phyloP scores from a whole-genome alignment of 805 yeast genomes.

The Candida rishiriensis region DNA sequence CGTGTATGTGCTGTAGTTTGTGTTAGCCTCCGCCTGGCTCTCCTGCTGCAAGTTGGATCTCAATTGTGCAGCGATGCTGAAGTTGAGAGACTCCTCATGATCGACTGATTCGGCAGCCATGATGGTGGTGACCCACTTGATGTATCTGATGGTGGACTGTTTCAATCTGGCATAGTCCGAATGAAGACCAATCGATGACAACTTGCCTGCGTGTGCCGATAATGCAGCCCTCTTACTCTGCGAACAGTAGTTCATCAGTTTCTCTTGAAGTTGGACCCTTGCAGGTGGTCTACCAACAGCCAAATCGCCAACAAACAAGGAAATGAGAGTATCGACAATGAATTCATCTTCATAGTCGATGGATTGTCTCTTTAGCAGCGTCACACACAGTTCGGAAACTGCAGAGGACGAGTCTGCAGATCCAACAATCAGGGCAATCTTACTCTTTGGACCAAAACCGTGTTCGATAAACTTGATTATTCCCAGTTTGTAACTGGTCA shows the following conservation, averaged over 20 bases:
- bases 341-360: constrained; percentile 48
- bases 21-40: constrained; percentile 31
- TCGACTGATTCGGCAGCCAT: constrained; percentile 11
- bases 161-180: constrained; percentile 50
- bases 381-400: constrained; percentile 51
- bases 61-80: constrained; percentile 47
- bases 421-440: constrained; percentile 51
- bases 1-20: constrained; percentile 24
- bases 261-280: constrained; percentile 48
- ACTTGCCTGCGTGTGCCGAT: constrained; percentile 36
- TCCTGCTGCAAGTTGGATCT: constrained; percentile 39
- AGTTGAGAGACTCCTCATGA: constrained; percentile 30
- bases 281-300: constrained; percentile 46
- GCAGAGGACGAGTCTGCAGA: constrained; percentile 54
- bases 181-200: constrained; percentile 57
- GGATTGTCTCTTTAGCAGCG: constrained; percentile 44
- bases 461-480: constrained; percentile 40
- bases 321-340: constrained; percentile 41
- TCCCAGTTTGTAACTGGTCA: constrained; percentile 37
- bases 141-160: constrained; percentile 55
- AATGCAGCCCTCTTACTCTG: constrained; percentile 51
- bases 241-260: constrained; percentile 44
- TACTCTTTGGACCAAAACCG: constrained; percentile 34
- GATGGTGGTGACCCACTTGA: constrained; percentile 50
- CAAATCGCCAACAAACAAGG: constrained; percentile 48